These are phyloP conservation scores for Astrocystis sublimbata DNA, from an alignment of 495 filamentous ascomycete species.

Conservation along the genomic window DNA sequence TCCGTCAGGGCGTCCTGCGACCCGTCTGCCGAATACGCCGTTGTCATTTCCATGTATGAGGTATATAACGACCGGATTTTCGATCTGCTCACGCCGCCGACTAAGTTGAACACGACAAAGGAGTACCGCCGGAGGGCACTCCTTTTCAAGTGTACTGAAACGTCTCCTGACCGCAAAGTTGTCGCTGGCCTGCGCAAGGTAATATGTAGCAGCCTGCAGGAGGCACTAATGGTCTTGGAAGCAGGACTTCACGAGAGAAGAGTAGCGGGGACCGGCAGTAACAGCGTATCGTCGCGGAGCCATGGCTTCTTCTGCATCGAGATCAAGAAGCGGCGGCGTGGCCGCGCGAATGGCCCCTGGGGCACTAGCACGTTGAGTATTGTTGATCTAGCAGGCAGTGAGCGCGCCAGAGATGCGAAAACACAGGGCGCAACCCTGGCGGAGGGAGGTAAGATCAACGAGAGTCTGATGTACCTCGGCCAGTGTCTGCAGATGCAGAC, in stretches of 20 bases:
- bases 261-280: constrained; percentile 87
- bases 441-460: constrained; percentile 97
- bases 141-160: constrained; percentile 85
- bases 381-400: constrained; percentile 92
- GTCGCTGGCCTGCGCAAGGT: constrained; percentile 91
- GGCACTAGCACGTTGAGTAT: constrained; percentile 79
- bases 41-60: constrained; percentile 96
- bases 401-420: constrained; percentile 89
- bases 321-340: constrained; percentile 75
- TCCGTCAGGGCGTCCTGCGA: constrained; percentile 68
- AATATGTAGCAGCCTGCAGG: constrained; percentile 78
- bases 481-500: constrained; percentile 97
- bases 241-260: constrained; percentile 83
- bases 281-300: constrained; percentile 83
- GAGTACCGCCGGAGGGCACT: constrained; percentile 71
- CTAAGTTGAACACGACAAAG: constrained; percentile 55
- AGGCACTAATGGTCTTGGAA: constrained; percentile 89
- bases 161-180: constrained; percentile 80
- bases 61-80: constrained; percentile 99
- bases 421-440: constrained; percentile 88
- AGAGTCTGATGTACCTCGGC: constrained; percentile 95
- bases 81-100: constrained; percentile 71
- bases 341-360: constrained; percentile 64
- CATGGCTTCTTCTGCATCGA: constrained; percentile 98
- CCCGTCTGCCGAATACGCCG: constrained; percentile 75